These are phyloP conservation scores for Ploettnerulaceae sp. DNA, from an alignment of 2,329 filamentous ascomycete genomes.

Conservation along the genomic window DNA sequence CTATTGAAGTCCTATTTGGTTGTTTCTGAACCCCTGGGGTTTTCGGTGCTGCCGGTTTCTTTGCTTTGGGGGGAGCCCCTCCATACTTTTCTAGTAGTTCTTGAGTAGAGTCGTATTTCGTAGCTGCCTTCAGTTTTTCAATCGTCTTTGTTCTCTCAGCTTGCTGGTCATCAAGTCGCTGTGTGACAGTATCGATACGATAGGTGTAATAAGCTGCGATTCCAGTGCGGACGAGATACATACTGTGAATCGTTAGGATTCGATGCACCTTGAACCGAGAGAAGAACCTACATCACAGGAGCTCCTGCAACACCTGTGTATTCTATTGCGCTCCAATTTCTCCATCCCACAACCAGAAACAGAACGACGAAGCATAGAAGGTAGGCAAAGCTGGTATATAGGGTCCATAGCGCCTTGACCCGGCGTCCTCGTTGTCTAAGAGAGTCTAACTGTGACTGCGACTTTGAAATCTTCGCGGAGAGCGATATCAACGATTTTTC, in stretches of 20 bases:
- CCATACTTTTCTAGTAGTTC: slow-evolving; percentile 94
- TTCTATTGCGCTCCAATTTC: slow-evolving; percentile 70
- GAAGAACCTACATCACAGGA: slow-evolving; percentile 61
- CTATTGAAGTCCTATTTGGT: slow-evolving; percentile 43
- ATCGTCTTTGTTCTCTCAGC: slow-evolving; percentile 82
- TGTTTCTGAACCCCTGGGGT: slow-evolving; percentile 23
- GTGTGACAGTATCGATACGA: slow-evolving; percentile 65
- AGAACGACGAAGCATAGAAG: slow-evolving; percentile 80
- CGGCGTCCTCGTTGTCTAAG: slow-evolving; percentile 69
- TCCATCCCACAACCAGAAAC: slow-evolving; percentile 77
- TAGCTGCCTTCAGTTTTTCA: slow-evolving; percentile 88
- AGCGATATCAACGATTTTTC: slow-evolving; percentile 84
- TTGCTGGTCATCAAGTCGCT: slow-evolving; percentile 68
- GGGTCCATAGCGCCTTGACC: slow-evolving; percentile 77
- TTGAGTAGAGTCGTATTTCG: slow-evolving; percentile 92
- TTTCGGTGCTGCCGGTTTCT: slow-evolving; percentile 27
- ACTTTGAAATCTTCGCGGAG: slow-evolving; percentile 73
- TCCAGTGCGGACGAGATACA: slow-evolving; percentile 66
- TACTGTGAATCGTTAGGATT: slow-evolving; percentile 45
- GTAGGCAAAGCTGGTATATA: slow-evolving; percentile 89
- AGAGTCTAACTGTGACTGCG: slow-evolving; percentile 67
- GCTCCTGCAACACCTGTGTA: slow-evolving; percentile 74
- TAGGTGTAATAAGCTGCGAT: slow-evolving; percentile 74
- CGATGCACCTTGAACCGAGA: neutral
- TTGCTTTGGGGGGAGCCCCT: slow-evolving; percentile 39